Evolutionary conservation across 2,329 filamentous ascomycete genomes (phyloP), one percentile per base, ranked within the genome.

Genomic region (Aspergillus sp.): DNA sequence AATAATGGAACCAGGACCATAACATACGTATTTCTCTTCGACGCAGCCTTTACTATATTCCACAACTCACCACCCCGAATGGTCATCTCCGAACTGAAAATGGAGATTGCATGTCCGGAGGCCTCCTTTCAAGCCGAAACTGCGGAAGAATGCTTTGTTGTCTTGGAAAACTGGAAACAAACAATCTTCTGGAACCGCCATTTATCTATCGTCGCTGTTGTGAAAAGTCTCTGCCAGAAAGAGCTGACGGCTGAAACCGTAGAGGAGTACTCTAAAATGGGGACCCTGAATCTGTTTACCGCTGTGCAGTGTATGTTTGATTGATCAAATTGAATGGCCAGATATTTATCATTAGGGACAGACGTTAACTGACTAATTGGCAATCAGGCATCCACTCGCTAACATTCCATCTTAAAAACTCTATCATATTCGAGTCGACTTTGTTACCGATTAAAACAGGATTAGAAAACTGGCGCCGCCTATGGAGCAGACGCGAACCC

Each of bases 51-150:
- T n/a, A 64, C 64, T 3, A 68, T 68, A n/a, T 61, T 71, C 42
- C 63, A 70, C 60, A 68, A 70, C 33, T 64, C 63, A 5, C 65
- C 68, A 3, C 69, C 68, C 0, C 63, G 68, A 19, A 66, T 70
- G 57, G 58, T 67, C 8, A 56, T 70, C 8, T 57, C 61, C 15
- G 67, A 71, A 47, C 41, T 70, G 3, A 64, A 64, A 20, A 68
- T 70, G 63, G 63, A 63, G 33, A 51, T 70, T 24, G 57, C 64
- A 3, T 67, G 61, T 30, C 66, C 68, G 2, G 68, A 70, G 45
- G 58, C 57, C 30, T 70, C 66, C 27, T 70, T 71, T 15, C 68
- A 70, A 47, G 68, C 69, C 3, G 52, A 58, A 24, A 61, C 63
- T 5, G 61, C 65, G 4, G 48, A 57, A 12, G 61, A 63, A 52